phyloP scores from a whole-genome alignment of 495 filamentous ascomycete species.

The Hypoxylon lienhwacheense region DNA sequence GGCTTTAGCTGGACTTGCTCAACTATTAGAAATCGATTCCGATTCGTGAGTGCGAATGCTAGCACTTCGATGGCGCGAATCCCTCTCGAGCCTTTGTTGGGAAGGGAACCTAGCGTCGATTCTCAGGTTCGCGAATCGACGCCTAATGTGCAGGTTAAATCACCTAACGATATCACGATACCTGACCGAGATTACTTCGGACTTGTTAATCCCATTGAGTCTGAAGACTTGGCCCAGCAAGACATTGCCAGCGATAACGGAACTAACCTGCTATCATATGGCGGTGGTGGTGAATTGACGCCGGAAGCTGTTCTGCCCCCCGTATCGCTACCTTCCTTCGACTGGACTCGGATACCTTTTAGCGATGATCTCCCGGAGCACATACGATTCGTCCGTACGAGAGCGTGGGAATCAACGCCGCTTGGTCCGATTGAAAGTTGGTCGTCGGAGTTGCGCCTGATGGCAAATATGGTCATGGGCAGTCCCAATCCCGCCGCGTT shows the following conservation, averaged over 20 bases:
- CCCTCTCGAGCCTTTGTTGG: constrained; percentile 41
- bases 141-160: constrained; percentile 28
- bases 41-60: constrained; percentile 58
- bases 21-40: constrained; percentile 62
- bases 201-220: constrained; percentile 20
- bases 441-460: constrained; percentile 61
- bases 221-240: constrained; percentile 21
- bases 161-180: constrained; percentile 34
- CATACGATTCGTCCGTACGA: constrained; percentile 64
- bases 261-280: constrained; percentile 16
- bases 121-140: constrained; percentile 33
- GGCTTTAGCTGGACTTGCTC: constrained; percentile 65
- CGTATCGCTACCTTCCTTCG: constrained; percentile 52
- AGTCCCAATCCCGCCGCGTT: constrained; percentile 71
- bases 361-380: constrained; percentile 60
- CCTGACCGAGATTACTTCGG: constrained; percentile 47
- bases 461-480: constrained; percentile 71
- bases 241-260: constrained; percentile 20
- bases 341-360: constrained; percentile 68
- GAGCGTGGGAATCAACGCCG: constrained; percentile 66
- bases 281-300: constrained; percentile 36
- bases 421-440: constrained; percentile 69
- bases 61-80: constrained; percentile 35
- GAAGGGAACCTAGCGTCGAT: constrained; percentile 31
- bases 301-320: constrained; percentile 26